Percentiles rank a stretch among this genome's conserved stretches.
Evolutionary conservation across 768 basidiomycete species (phyloP).

Genomic region (Kwoniella pini): DNA sequence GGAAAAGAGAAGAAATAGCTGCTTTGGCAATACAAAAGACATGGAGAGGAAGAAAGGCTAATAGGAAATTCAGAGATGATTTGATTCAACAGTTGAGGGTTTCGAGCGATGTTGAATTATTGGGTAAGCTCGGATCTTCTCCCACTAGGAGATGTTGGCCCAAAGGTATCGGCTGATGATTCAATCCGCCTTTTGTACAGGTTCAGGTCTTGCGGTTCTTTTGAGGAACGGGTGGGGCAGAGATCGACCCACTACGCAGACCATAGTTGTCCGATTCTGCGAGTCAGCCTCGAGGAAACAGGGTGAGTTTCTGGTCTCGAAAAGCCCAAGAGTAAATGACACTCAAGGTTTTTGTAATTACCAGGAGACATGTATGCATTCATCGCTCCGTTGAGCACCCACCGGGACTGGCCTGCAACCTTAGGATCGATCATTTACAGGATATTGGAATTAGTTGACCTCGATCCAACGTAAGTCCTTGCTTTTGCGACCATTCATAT

Average conservation of each 20-base stretch:
- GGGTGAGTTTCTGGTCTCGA: background rate
- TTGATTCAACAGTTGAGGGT: conserved; percentile 23
- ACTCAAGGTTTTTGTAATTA: too few species aligned
- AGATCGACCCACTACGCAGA: conserved; percentile 11
- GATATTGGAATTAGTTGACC: conserved; percentile 21
- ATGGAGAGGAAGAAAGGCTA: conserved; percentile 41
- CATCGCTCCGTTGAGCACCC: background rate
- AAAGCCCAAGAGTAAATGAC: too few species aligned
- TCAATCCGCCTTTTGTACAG: background rate
- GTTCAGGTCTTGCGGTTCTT: conserved; percentile 27
- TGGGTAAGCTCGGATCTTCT: too few species aligned
- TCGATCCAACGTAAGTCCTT: conserved; percentile 19
- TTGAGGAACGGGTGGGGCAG: conserved; percentile 21
- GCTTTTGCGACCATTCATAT: background rate
- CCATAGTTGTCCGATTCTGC: conserved; percentile 18
- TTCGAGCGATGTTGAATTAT: conserved; percentile 11
- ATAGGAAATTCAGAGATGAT: conserved; percentile 14
- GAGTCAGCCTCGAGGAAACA: conserved; percentile 5
- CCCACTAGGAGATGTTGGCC: too few species aligned
- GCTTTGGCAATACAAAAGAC: conserved; percentile 39
- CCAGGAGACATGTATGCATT: conserved; percentile 3
- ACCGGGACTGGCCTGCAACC: conserved; percentile 9
- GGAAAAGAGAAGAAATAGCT: conserved; percentile 28
- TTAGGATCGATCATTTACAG: conserved; percentile 3
- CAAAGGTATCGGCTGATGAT: too few species aligned